Percentiles rank a stretch among this genome's conserved stretches.
These are phyloP conservation scores for Deinandra increscens DNA, from an alignment of 129 eudicot species.

Conservation along the genomic window DNA sequence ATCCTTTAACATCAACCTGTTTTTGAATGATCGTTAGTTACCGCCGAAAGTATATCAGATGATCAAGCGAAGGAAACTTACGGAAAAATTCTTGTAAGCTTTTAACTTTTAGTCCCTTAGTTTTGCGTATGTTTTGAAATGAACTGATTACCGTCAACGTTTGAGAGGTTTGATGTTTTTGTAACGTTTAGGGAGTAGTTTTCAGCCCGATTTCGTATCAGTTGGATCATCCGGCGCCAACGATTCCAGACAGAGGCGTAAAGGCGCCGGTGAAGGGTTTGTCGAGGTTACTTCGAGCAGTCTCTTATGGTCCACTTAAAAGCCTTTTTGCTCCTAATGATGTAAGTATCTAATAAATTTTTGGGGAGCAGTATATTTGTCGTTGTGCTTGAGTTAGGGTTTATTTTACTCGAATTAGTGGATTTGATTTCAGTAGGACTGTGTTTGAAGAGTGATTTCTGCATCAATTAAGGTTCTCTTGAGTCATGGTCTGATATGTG, in stretches of 20 bases:
- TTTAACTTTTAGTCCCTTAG: neutral
- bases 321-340: conserved; percentile 52
- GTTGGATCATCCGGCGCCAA: conserved; percentile 39
- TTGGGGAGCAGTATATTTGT: neutral
- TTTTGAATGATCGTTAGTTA: conserved; percentile 43
- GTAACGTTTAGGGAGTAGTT: conserved; percentile 52
- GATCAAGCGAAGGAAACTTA: conserved; percentile 74
- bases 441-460: conserved; percentile 11
- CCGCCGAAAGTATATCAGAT: conserved; percentile 61
- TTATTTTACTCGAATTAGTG: neutral
- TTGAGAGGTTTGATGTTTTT: conserved; percentile 12
- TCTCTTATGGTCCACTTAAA: conserved; percentile 51
- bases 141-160: neutral
- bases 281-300: conserved; percentile 26
- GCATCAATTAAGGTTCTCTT: neutral
- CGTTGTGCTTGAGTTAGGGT: neutral
- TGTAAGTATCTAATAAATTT: conserved; percentile 41
- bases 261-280: conserved; percentile 34
- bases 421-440: neutral
- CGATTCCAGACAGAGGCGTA: conserved; percentile 27
- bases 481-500: neutral
- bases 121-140: neutral
- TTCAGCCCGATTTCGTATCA: conserved; percentile 72
- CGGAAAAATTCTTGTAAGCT: conserved; percentile 68
- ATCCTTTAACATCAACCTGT: neutral